A percentile compares a stretch with the other conserved stretches of the same genome.
Evolutionary conservation across 2,329 filamentous ascomycete genomes (phyloP).

Genomic region (Orbilia quercus): DNA sequence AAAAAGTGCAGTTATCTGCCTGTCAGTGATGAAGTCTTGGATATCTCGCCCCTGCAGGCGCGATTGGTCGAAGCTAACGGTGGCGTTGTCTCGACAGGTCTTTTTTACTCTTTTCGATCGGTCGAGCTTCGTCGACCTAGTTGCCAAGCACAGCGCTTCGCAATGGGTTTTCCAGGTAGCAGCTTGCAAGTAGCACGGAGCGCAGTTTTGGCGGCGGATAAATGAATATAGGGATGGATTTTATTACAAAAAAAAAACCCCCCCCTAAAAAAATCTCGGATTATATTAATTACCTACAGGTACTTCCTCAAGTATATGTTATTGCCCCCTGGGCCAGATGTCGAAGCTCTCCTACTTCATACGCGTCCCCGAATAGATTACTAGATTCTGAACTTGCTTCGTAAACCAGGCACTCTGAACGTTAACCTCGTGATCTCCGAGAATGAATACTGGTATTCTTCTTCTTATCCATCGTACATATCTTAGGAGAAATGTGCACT

Average conservation of each 20-base stretch:
- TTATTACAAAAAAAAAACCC: no score
- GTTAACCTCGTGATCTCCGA: not conserved
- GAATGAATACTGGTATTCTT: constrained; percentile 1
- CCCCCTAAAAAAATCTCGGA: no score
- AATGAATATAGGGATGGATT: no score
- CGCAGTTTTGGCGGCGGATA: no score
- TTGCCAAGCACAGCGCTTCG: constrained; percentile 34
- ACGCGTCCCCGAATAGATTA: no score
- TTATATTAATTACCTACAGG: no score
- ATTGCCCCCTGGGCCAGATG: no score
- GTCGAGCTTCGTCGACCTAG: constrained; percentile 15
- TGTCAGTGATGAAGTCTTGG: constrained; percentile 29
- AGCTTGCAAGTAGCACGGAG: no score
- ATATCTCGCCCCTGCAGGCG: not conserved
- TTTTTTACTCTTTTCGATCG: constrained; percentile 43
- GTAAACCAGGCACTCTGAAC: no score
- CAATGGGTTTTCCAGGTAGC: constrained; percentile 8
- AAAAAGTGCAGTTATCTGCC: constrained; percentile 23
- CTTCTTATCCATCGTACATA: not conserved
- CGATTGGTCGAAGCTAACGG: constrained; percentile 31
- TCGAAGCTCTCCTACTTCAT: no score
- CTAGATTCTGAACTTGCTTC: no score
- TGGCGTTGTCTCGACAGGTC: constrained; percentile 42
- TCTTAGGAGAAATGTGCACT: constrained; percentile 6
- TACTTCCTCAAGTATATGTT: no score